Base-by-base conservation (phyloP, 2,329 filamentous ascomycete genomes). In the Colletotrichum sp. region DNA sequence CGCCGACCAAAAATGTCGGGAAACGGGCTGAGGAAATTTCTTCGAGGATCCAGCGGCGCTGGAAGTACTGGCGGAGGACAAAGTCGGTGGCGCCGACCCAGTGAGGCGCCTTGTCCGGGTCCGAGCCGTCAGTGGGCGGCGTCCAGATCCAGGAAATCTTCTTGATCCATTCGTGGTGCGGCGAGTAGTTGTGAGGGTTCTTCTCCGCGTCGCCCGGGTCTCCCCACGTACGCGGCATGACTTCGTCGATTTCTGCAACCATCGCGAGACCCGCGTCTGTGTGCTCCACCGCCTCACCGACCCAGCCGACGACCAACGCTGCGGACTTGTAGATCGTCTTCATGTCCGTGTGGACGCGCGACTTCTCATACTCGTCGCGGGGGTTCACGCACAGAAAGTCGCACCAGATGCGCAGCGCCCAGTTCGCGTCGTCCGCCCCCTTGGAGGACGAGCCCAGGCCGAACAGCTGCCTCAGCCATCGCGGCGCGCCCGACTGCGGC, bases 11-110 rank as follows among this genome's bases (percentile, higher is more conserved):
- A 32, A 75, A 75, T 4, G 74, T 75, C 26, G 74, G 74, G 32
- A 85, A 83, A 2, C 82, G 79, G 2, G 82, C 82, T 76, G 83
- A 78, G 43, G 83, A 78, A 52, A 85, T 79, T 72, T 85, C 84
- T 60, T 84, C 83, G 4, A 85, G 78, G 58, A 85, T 84, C 84
- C 84, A 85, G 3, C 80, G 81, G 5, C 83, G 82, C 34, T 82
- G 81, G 68, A 85, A 85, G 60, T 83, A 84, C 3, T 80, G 79
- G 6, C 84, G 79, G 34, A 72, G 77, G 43, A 84, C 75, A 52
- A 85, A 84, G 60, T 82, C 81, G 6, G 78, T 72, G 71, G 78
- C 77, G 75, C 79, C 80, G 5, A 79, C 57, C 43, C 78, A 80
- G 16, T 78, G 77, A 13, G 80, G 79, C 63, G 77, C 64, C 15